Evolutionary conservation across 2,329 filamentous ascomycete species (phyloP), one percentile per base, ranked within the genome.

Genomic region (Clonostachys rosea): DNA sequence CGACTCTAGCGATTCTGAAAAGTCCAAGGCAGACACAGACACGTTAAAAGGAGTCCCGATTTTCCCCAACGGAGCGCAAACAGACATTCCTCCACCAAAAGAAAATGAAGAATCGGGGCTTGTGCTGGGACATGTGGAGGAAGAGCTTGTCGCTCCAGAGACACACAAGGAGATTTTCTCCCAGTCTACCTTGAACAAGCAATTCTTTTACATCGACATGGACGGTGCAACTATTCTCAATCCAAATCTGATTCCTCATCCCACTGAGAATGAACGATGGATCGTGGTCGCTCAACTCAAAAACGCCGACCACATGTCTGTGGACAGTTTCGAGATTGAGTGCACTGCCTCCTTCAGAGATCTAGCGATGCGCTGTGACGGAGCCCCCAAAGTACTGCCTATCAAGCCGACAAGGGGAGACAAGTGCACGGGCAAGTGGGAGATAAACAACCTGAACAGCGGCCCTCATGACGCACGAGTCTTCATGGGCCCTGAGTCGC

Each of bases 381-480:
- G 64, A 2, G 54, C 63, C 0, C 69, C 76, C 3, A 52, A 56
- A 0, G 61, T 62, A 4, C 60, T 81, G 0, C 73, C 74, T 9
- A 71, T 81, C 43, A 60, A 67, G 2, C 62, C 72, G 1, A 79
- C 77, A 0, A 51, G 58, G 0, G 65, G 64, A 9, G 63, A 65
- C 9, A 67, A 70, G 8, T 82, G 78, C 54, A 53, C 63, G 6
- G 73, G 67, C 3, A 64, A 75, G 3, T 50, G 76, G 6, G 59
- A 57, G 1, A 67, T 64, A 47, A 64, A 78, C 42, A 60, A 56
- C 34, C 52, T 72, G 47, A 75, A 69, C 49, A 56, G 71, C 16
- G 81, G 81, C 0, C 79, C 80, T 0, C 79, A 79, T 52, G 81
- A 84, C 54, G 78, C 78, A 1, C 69, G 80, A 6, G 73, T 80